Base-by-base conservation (phyloP, 257 asterid species). In the Rehmannia glutinosa region DNA sequence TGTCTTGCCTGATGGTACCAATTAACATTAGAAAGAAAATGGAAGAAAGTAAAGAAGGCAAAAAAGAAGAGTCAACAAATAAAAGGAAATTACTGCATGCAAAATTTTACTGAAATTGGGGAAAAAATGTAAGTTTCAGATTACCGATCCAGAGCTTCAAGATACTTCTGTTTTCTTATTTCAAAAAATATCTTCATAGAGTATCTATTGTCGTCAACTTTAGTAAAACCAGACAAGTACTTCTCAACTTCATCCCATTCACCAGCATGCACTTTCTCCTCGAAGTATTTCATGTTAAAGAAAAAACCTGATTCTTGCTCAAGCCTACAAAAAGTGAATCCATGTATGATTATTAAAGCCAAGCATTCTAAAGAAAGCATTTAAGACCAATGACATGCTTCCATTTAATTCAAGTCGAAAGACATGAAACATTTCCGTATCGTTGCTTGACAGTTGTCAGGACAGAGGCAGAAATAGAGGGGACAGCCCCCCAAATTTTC, bases 191-290 rank as follows among this genome's bases (percentile, higher is more conserved):
- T 92, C 89, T 90, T 92, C 98, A 90, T 92, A 10, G 98, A 92
- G 84, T 90, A 92, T 79, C 97, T 77, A 70, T 92, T 92, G 67
- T 92, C 98, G 55, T 92, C 98, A 33, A 92, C 97, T 79, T 92
- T 92, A 27, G 97, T 90, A 80, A 87, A 92, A 60, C 98, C 97
- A 13, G 98, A 90, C 56, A 92, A 81, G 81, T 92, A 92, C 68
- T 92, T 92, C 91, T 92, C 98, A 59, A 92, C 97, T 64, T 92
- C 98, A 0, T 92, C 96, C 98, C 97, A 92, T 70, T 92, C 95
- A 70, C 98, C 98, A 9, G 96, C 96, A 65, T 87, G 96, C 12
- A 92, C 96, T 75, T 86, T 92, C 87, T 92, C 98, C 81, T 92
- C 98, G 49, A 92, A 92, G 77, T 92, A 86, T 73, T 90, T 92